A percentile compares a stretch with the other conserved stretches of the same genome.
These are phyloP conservation scores for Cytospora mali DNA, from an alignment of 2,329 filamentous ascomycete genomes.

Conservation along the genomic window DNA sequence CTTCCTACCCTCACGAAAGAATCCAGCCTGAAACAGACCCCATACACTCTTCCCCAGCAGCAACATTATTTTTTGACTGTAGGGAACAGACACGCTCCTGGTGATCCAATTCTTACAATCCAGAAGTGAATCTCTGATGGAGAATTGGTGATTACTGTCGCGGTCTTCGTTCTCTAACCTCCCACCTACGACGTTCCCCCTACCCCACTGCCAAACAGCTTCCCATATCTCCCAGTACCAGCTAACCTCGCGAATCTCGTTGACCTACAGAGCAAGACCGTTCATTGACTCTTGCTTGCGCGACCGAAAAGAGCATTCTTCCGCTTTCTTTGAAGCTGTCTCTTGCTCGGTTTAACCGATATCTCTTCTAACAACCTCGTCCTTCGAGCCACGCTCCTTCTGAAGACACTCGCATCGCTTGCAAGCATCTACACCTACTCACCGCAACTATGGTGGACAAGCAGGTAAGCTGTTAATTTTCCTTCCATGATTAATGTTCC, in stretches of 20 bases:
- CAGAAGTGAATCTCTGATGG: not conserved
- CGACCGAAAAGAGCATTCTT: not conserved
- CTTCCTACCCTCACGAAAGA: not conserved
- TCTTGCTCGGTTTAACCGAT: not conserved
- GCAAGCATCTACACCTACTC: not conserved
- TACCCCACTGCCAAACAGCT: not conserved
- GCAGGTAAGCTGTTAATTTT: not conserved
- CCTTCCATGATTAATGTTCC: not conserved
- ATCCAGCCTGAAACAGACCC: not conserved
- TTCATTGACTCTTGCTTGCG: too few species aligned
- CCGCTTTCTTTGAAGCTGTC: not conserved
- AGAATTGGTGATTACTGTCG: not conserved
- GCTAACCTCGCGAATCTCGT: not conserved
- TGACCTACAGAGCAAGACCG: not conserved
- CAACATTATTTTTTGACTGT: not conserved
- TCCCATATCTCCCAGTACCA: not conserved
- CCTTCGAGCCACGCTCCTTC: not conserved
- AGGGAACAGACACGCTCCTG: not conserved
- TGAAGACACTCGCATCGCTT: not conserved
- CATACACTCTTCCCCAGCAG: not conserved
- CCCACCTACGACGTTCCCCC: not conserved
- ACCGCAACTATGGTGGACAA: not conserved
- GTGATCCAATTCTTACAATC: not conserved
- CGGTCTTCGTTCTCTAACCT: not conserved
- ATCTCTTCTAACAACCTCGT: not conserved